These are phyloP conservation scores for Carex cristatella DNA, from an alignment of 176 grass and related monocot species.

Conservation along the genomic window DNA sequence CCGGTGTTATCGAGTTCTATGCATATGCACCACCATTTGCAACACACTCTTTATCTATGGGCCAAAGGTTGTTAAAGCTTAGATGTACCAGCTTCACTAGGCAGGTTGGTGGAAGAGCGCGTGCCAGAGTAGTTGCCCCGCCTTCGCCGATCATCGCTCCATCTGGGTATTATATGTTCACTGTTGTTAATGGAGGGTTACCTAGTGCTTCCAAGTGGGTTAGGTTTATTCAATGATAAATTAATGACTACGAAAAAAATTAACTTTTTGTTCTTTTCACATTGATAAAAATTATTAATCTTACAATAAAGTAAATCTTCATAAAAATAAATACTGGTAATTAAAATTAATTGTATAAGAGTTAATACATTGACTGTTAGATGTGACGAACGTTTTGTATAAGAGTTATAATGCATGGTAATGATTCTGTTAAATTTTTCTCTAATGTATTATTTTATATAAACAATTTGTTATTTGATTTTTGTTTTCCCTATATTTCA, in stretches of 20 bases:
- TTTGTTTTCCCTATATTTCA: neutral
- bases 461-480: neutral
- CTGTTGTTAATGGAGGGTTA: constrained; percentile 34
- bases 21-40: constrained; percentile 32
- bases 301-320: neutral
- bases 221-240: constrained; percentile 30
- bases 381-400: neutral
- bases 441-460: neutral
- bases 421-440: neutral
- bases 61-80: constrained; percentile 37
- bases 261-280: neutral
- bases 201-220: constrained; percentile 39
- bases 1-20: constrained; percentile 13
- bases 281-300: constrained; percentile 10
- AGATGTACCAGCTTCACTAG: neutral
- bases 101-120: neutral
- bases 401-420: neutral
- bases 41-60: constrained; percentile 41
- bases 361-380: neutral
- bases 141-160: constrained; percentile 30
- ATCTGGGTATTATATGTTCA: constrained; percentile 34
- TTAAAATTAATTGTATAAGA: neutral
- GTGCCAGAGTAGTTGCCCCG: constrained; percentile 20
- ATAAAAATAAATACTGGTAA: neutral
- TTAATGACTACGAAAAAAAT: neutral